Percentiles rank a stretch among this genome's conserved stretches.
phyloP scores from a whole-genome alignment of 1,139 yeast genomes.

The Nakaseomyces nivariensis region DNA sequence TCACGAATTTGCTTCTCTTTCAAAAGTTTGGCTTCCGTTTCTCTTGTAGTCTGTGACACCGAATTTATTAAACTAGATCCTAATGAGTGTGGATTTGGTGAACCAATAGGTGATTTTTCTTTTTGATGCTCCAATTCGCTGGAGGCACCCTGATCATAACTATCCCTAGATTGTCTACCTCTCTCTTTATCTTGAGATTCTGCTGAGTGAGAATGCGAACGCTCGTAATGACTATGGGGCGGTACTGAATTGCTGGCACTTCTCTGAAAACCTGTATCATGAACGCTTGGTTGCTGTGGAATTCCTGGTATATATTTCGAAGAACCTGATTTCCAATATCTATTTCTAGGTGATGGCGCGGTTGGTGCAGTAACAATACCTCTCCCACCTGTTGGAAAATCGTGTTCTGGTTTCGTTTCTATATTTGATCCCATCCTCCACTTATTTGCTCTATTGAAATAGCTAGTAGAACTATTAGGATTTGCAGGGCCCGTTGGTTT shows the following conservation, averaged over 20 bases:
- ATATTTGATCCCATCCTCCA: conserved; percentile 14
- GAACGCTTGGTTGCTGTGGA: not conserved
- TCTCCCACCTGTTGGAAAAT: not conserved
- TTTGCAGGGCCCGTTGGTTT: not conserved
- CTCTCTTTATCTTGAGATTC: not conserved
- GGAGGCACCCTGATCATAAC: not conserved
- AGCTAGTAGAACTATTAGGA: conserved; percentile 9
- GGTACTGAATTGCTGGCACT: not conserved
- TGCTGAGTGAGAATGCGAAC: not conserved
- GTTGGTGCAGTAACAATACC: not conserved
- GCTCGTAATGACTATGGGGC: not conserved
- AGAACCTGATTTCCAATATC: not conserved
- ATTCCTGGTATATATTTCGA: not conserved
- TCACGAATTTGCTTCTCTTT: conserved; percentile 5
- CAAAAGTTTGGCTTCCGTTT: conserved; percentile 14
- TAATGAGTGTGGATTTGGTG: conserved; percentile 11
- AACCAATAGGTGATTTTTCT: not conserved
- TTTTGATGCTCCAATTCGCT: not conserved
- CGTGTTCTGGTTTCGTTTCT: conserved; percentile 1
- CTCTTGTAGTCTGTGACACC: conserved; percentile 23
- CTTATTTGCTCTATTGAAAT: conserved; percentile 15
- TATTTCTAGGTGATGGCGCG: conserved; percentile 1
- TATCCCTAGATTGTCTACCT: not conserved
- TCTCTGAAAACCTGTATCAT: not conserved
- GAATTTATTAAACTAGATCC: conserved; percentile 25